A percentile compares a stretch with the other conserved stretches of the same genome.
These are phyloP conservation scores for Cephaloascus fragrans DNA, from an alignment of 805 yeast species.

Conservation along the genomic window DNA sequence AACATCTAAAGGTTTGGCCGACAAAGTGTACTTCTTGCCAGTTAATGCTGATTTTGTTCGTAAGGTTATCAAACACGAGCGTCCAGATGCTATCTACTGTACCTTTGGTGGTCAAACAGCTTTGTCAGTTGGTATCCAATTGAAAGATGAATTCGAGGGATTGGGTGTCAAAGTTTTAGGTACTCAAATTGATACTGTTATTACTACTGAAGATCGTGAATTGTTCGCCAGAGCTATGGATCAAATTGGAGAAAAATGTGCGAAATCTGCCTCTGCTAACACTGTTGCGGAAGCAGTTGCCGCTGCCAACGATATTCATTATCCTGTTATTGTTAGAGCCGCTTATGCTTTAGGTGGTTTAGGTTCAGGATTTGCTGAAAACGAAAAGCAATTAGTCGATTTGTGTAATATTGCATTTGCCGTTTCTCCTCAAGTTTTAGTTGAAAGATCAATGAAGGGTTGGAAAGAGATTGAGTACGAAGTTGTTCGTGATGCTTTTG, in stretches of 20 bases:
- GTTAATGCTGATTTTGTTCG: conserved; percentile 95
- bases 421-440: conserved; percentile 89
- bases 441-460: conserved; percentile 96
- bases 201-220: conserved; percentile 97
- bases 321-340: conserved; percentile 94
- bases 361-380: conserved; percentile 95
- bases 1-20: conserved; percentile 96
- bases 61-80: conserved; percentile 88
- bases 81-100: conserved; percentile 93
- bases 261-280: conserved; percentile 81
- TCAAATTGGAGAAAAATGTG: conserved; percentile 92
- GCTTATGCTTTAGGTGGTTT: conserved; percentile 97
- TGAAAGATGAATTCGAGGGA: conserved; percentile 89
- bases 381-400: conserved; percentile 71
- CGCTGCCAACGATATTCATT: conserved; percentile 83
- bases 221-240: conserved; percentile 91
- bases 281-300: conserved; percentile 70
- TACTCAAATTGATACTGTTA: conserved; percentile 91
- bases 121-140: conserved; percentile 85
- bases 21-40: conserved; percentile 96
- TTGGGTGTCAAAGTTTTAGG: conserved; percentile 94
- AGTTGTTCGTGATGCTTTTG: conserved; percentile 95
- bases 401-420: conserved; percentile 91
- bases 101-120: conserved; percentile 99
- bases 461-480: conserved; percentile 99